Percentiles rank a stretch among this genome's conserved stretches.
Conservation (phyloP, 2,329 filamentous ascomycete genomes). For the Ploettnerulaceae sp. region DNA sequence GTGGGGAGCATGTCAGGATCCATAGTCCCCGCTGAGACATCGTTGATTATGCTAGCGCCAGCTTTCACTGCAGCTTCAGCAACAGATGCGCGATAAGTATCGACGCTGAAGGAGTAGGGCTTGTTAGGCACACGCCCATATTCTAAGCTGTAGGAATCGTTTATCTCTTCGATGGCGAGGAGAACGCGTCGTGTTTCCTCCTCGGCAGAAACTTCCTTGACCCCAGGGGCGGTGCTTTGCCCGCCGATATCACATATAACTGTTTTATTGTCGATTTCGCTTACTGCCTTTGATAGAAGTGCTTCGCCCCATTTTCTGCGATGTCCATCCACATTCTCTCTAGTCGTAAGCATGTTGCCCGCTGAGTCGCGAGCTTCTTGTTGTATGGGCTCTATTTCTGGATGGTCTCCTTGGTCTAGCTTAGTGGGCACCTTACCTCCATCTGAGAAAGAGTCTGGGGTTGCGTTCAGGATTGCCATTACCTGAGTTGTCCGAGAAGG, state of each 20-base stretch:
- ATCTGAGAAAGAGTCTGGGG: slow-evolving; percentile 95
- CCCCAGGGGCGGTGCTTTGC: slow-evolving; percentile 81
- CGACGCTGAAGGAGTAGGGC: slow-evolving; percentile 63
- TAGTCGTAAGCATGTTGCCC: background rate
- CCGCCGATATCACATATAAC: slow-evolving; percentile 84
- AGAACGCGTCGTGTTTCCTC: slow-evolving; percentile 77
- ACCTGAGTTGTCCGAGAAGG: slow-evolving; percentile 59
- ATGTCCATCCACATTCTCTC: background rate
- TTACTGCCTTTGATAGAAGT: background rate
- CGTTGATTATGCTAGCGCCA: slow-evolving; percentile 91
- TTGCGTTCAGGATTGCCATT: slow-evolving; percentile 94
- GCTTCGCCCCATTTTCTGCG: background rate
- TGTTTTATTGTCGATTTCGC: background rate
- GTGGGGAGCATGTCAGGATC: slow-evolving; percentile 79
- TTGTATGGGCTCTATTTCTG: no score
- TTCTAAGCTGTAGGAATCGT: slow-evolving; percentile 47
- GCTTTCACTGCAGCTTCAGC: slow-evolving; percentile 69
- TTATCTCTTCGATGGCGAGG: slow-evolving; percentile 57
- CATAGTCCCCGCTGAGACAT: slow-evolving; percentile 77
- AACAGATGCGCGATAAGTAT: slow-evolving; percentile 86
- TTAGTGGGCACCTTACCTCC: slow-evolving; percentile 51
- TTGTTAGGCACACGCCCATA: background rate
- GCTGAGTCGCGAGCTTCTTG: background rate
- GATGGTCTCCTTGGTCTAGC: background rate
- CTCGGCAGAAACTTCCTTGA: slow-evolving; percentile 59